Evolutionary conservation across 495 filamentous ascomycete species (phyloP).

Genomic region (Cercophora sp.): DNA sequence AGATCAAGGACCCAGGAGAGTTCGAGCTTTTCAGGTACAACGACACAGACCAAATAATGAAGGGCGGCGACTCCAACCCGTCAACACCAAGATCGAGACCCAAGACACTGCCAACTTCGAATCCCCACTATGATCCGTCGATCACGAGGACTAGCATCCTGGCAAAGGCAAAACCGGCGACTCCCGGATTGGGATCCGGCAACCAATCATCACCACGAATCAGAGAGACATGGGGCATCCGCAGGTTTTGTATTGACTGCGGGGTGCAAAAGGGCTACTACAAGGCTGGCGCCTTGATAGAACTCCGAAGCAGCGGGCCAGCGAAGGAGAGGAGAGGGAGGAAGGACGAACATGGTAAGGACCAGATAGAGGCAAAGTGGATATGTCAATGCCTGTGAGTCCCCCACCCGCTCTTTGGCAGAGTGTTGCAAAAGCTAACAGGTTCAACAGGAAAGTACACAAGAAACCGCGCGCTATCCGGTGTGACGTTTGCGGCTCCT

Average conservation of each 20-base stretch:
- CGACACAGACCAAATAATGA: slow-evolving; percentile 1
- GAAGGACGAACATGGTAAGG: not conserved
- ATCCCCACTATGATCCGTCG: slow-evolving; percentile 27
- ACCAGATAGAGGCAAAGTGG: slow-evolving; percentile 23
- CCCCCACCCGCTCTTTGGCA: not conserved
- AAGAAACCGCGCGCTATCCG: too few relatives aligned
- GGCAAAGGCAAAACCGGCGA: not conserved
- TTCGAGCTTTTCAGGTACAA: slow-evolving; percentile 25
- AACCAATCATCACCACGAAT: slow-evolving; percentile 16
- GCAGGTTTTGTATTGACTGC: slow-evolving; percentile 28
- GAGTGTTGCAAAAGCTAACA: not conserved
- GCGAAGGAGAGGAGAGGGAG: not conserved
- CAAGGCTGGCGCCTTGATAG: slow-evolving; percentile 21
- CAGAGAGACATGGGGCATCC: slow-evolving; percentile 17
- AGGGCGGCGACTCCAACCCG: not conserved
- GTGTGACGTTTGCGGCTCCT: too few relatives aligned
- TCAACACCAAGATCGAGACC: not conserved
- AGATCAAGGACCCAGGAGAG: slow-evolving; percentile 13
- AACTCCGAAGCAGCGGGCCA: slow-evolving; percentile 11
- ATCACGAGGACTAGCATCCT: slow-evolving; percentile 21
- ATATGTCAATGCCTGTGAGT: slow-evolving; percentile 24
- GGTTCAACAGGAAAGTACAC: not conserved
- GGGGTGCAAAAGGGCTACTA: slow-evolving; percentile 23
- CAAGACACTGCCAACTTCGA: slow-evolving; percentile 14
- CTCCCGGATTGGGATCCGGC: not conserved